These are phyloP conservation scores for Ettlia oleoabundans DNA, from an alignment of 139 green algal species.

Conservation along the genomic window DNA sequence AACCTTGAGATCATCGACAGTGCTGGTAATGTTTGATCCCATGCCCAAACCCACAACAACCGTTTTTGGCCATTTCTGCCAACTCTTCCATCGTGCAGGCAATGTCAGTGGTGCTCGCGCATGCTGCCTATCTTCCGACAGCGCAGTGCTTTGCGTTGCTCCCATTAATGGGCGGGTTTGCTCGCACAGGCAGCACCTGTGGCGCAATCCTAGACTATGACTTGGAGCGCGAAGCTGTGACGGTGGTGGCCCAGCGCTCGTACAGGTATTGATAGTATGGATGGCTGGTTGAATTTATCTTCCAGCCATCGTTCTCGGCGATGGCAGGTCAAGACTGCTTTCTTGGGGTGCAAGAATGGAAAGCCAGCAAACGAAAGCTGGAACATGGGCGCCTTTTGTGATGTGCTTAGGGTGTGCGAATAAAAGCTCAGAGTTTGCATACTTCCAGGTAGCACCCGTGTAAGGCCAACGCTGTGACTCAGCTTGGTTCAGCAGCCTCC, in stretches of 20 bases:
- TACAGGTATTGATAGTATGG: too few species aligned
- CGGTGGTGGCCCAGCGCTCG: conserved; percentile 56
- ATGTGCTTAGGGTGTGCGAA: too few species aligned
- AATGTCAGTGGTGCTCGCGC: conserved; percentile 85
- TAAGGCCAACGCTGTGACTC: too few species aligned
- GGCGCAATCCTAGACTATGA: conserved; percentile 85
- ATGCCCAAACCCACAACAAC: background rate
- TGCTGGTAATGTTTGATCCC: too few species aligned
- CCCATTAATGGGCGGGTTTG: conserved; percentile 63
- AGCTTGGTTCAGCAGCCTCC: too few species aligned
- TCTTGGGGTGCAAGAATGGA: too few species aligned
- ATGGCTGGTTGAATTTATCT: too few species aligned
- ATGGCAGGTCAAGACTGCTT: too few species aligned
- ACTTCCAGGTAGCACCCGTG: background rate
- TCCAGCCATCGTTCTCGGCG: too few species aligned
- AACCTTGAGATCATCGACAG: background rate
- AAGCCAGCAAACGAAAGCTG: background rate
- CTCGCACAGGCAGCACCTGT: conserved; percentile 64
- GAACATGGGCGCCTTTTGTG: too few species aligned
- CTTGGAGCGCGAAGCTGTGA: conserved; percentile 54
- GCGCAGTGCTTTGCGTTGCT: conserved; percentile 93
- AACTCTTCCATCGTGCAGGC: conserved; percentile 60
- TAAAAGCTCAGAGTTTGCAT: too few species aligned
- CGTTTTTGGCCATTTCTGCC: background rate
- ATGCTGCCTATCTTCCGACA: conserved; percentile 82